These are phyloP conservation scores for Pseudozyma hubeiensis DNA, from an alignment of 1,284 basidiomycete genomes.

Conservation along the genomic window DNA sequence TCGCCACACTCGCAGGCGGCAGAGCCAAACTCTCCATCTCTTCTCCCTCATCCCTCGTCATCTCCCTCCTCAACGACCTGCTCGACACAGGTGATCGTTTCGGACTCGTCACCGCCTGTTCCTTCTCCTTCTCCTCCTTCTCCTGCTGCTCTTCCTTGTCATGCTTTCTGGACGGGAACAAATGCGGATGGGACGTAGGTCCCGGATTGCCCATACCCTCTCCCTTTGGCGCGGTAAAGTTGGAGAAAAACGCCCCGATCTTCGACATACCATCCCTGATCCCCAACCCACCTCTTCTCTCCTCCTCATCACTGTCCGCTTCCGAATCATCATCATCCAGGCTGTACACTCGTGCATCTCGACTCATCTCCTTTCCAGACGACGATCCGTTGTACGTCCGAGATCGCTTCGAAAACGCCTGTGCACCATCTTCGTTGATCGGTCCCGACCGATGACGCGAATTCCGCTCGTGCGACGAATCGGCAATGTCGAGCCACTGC, in stretches of 20 bases:
- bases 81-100: slow-evolving; percentile 1
- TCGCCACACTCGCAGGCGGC: slow-evolving; percentile 9
- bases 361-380: slow-evolving; percentile 22
- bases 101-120: slow-evolving; percentile 1
- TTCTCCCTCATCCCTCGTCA: slow-evolving; percentile 13
- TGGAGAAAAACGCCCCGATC: slow-evolving; percentile 42
- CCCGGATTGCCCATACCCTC: slow-evolving; percentile 56
- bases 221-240: slow-evolving; percentile 51
- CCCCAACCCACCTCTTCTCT: slow-evolving; percentile 21
- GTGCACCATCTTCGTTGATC: slow-evolving; percentile 30
- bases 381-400: slow-evolving; percentile 21
- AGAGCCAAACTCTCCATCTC: slow-evolving; percentile 14
- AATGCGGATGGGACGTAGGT: slow-evolving; percentile 43
- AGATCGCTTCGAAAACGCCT: slow-evolving; percentile 27
- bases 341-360: slow-evolving; percentile 22
- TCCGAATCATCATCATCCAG: slow-evolving; percentile 20
- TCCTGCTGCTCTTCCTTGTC: slow-evolving; percentile 3
- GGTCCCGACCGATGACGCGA: background rate
- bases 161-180: slow-evolving; percentile 20
- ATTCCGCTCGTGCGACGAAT: slow-evolving; percentile 22
- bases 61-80: slow-evolving; percentile 6
- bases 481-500: slow-evolving; percentile 55
- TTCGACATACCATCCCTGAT: slow-evolving; percentile 36
- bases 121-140: background rate
- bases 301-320: slow-evolving; percentile 18